A percentile compares a stretch with the other conserved stretches of the same genome.
phyloP scores from a whole-genome alignment of 2,329 filamentous ascomycete genomes.

The Tolypocladium amazonense region DNA sequence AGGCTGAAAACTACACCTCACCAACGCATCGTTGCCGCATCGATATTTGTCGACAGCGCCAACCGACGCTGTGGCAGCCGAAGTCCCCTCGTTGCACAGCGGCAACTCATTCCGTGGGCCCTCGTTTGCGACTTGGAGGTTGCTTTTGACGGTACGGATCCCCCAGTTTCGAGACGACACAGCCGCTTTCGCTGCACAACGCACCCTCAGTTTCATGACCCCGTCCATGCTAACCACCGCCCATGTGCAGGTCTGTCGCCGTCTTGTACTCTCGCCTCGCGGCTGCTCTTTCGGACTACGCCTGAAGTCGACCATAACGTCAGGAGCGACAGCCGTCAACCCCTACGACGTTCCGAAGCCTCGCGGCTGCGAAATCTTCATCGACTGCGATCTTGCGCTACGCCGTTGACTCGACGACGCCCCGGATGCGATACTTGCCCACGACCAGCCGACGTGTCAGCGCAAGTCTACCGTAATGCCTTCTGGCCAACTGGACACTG shows the following conservation, averaged over 20 bases:
- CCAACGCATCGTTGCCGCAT: conserved; percentile 1
- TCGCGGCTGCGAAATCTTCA: background rate
- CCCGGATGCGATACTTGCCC: conserved; percentile 4
- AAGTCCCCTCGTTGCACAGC: background rate
- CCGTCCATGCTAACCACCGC: background rate
- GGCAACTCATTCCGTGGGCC: background rate
- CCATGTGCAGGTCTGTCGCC: background rate
- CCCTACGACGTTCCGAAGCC: too few species aligned
- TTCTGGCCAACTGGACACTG: conserved; percentile 28
- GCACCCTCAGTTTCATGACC: background rate
- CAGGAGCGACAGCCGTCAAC: background rate
- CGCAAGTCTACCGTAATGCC: conserved; percentile 21
- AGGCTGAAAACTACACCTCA: conserved; percentile 3
- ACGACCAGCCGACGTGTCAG: conserved; percentile 5
- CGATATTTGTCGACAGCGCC: background rate
- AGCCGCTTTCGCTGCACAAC: background rate
- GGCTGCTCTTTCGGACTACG: background rate
- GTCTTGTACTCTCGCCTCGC: background rate
- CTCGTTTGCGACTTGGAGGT: background rate
- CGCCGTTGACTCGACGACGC: conserved; percentile 5
- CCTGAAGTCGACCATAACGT: background rate
- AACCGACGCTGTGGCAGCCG: background rate
- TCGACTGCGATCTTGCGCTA: background rate
- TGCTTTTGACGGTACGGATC: background rate
- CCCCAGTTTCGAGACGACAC: background rate